Conservation (phyloP, 352 stramenopile genomes). For the Globisporangium mamillatum region DNA sequence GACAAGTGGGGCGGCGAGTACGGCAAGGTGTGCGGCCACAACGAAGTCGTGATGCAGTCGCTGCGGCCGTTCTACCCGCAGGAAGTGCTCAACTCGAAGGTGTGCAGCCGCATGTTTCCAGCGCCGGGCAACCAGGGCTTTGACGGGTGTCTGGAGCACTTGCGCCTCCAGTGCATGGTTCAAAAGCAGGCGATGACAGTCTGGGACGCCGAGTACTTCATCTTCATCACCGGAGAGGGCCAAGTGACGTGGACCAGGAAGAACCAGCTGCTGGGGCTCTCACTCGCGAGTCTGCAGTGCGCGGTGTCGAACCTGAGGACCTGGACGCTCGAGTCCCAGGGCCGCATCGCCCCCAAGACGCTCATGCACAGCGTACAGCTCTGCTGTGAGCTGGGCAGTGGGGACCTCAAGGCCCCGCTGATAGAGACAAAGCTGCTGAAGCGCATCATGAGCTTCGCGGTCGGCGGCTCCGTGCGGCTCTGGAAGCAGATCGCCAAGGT, state of each 20-base stretch:
- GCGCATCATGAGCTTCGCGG: slow-evolving; percentile 51
- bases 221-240: slow-evolving; percentile 54
- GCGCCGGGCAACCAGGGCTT: slow-evolving; percentile 87
- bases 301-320: slow-evolving; percentile 42
- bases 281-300: slow-evolving; percentile 58
- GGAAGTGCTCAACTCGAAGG: slow-evolving; percentile 86
- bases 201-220: slow-evolving; percentile 82
- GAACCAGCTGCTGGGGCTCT: slow-evolving; percentile 56
- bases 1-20: slow-evolving; percentile 80
- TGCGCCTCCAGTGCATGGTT: slow-evolving; percentile 60
- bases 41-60: slow-evolving; percentile 87
- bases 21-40: slow-evolving; percentile 87
- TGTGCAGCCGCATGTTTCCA: slow-evolving; percentile 74
- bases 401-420: slow-evolving; percentile 12
- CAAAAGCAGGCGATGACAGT: slow-evolving; percentile 59
- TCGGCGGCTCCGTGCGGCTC: slow-evolving; percentile 59
- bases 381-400: slow-evolving; percentile 46
- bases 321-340: slow-evolving; percentile 46
- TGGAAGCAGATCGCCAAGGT: slow-evolving; percentile 67
- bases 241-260: slow-evolving; percentile 61
- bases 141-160: slow-evolving; percentile 87
- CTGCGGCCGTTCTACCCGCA: slow-evolving; percentile 84
- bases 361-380: slow-evolving; percentile 51
- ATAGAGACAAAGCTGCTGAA: slow-evolving; percentile 42
- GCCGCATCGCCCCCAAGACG: slow-evolving; percentile 29